Percentiles rank a stretch among this genome's conserved stretches.
phyloP scores from a whole-genome alignment of 371 early-diverging fungal species.

The Mucor mucedo region DNA sequence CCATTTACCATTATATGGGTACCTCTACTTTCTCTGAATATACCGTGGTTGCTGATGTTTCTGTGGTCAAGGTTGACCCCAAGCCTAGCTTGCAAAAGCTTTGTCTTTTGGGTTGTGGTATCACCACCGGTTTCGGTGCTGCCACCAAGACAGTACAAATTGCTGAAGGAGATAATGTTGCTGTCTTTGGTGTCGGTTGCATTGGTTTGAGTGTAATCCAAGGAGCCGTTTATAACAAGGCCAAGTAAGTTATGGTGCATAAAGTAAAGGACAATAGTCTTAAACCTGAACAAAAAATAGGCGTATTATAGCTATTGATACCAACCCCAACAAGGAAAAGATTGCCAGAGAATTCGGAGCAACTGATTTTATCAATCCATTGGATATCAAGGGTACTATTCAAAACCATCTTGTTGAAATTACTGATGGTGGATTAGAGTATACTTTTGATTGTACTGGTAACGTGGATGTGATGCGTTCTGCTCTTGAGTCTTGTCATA shows the following conservation, averaged over 20 bases:
- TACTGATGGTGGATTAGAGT: slow-evolving; percentile 95
- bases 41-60: slow-evolving; percentile 91
- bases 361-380: slow-evolving; percentile 92
- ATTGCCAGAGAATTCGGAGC: slow-evolving; percentile 85
- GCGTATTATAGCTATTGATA: slow-evolving; percentile 90
- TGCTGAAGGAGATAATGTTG: slow-evolving; percentile 74
- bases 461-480: slow-evolving; percentile 92
- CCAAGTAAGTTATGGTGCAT: slow-evolving; percentile 85
- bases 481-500: slow-evolving; percentile 92
- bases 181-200: slow-evolving; percentile 96
- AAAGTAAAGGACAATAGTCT: slow-evolving; percentile 66
- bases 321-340: slow-evolving; percentile 84
- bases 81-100: slow-evolving; percentile 83
- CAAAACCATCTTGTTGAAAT: slow-evolving; percentile 87
- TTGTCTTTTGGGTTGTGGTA: slow-evolving; percentile 94
- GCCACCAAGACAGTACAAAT: slow-evolving; percentile 93
- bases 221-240: slow-evolving; percentile 79
- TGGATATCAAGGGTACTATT: slow-evolving; percentile 74
- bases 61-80: slow-evolving; percentile 86
- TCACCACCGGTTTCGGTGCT: slow-evolving; percentile 97
- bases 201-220: slow-evolving; percentile 93
- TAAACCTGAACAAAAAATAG: slow-evolving; percentile 18
- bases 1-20: slow-evolving; percentile 96
- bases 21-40: slow-evolving; percentile 96
- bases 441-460: slow-evolving; percentile 95